These are phyloP conservation scores for Umbelopsis ramanniana DNA, from an alignment of 192 early-diverging fungal genomes.

Conservation along the genomic window DNA sequence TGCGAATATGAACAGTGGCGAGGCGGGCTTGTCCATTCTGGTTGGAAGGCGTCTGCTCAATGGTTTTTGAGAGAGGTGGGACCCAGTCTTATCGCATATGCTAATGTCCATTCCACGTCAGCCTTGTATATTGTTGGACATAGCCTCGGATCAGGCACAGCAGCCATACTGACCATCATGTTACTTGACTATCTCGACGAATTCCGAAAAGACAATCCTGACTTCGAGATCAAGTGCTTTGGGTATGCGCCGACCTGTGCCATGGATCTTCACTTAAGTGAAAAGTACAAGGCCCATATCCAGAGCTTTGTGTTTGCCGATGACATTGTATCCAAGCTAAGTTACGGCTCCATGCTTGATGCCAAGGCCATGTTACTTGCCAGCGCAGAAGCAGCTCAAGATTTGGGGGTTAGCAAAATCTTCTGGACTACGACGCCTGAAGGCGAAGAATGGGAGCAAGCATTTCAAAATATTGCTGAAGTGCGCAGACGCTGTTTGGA, in stretches of 20 bases:
- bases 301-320: slow-evolving; percentile 57
- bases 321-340: slow-evolving; percentile 58
- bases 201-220: slow-evolving; percentile 43
- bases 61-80: slow-evolving; percentile 72
- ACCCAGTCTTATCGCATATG: slow-evolving; percentile 65
- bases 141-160: slow-evolving; percentile 72
- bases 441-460: slow-evolving; percentile 48
- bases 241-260: slow-evolving; percentile 56
- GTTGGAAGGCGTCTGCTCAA: slow-evolving; percentile 74
- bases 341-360: slow-evolving; percentile 63
- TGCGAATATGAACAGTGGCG: slow-evolving; percentile 81
- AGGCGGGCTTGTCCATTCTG: slow-evolving; percentile 76
- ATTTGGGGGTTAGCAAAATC: slow-evolving; percentile 49
- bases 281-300: slow-evolving; percentile 53
- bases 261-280: slow-evolving; percentile 49
- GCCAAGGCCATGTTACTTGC: slow-evolving; percentile 55
- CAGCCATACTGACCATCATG: slow-evolving; percentile 76
- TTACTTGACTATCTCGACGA: slow-evolving; percentile 60
- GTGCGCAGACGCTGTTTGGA: slow-evolving; percentile 37
- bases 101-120: slow-evolving; percentile 52
- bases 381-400: slow-evolving; percentile 49
- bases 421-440: slow-evolving; percentile 43
- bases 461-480: slow-evolving; percentile 46
- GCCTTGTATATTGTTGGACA: slow-evolving; percentile 74
- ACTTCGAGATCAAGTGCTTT: slow-evolving; percentile 49